Percentiles rank a stretch among this genome's conserved stretches.
These are phyloP conservation scores for Mycena vitilis DNA, from an alignment of 768 basidiomycete genomes.

Conservation along the genomic window DNA sequence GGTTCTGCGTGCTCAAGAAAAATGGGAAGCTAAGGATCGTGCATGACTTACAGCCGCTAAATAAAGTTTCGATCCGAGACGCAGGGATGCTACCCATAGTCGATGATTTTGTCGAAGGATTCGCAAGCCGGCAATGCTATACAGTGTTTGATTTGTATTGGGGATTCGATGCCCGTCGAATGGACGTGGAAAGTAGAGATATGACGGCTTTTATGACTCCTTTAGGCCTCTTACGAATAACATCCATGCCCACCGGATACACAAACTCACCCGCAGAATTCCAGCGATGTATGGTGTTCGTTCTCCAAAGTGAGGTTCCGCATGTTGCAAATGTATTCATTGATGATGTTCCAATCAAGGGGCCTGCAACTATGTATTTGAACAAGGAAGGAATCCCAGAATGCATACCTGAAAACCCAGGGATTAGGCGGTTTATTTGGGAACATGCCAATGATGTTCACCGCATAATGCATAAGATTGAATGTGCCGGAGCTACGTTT, in stretches of 20 bases:
- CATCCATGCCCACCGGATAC: constrained; percentile 38
- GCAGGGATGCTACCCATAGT: constrained; percentile 21
- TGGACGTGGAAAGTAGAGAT: constrained; percentile 27
- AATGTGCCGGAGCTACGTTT: constrained; percentile 45
- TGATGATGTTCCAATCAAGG: constrained; percentile 47
- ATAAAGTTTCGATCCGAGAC: constrained; percentile 8
- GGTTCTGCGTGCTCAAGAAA: constrained; percentile 16
- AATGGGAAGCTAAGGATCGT: constrained; percentile 12
- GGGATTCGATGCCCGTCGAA: constrained; percentile 33
- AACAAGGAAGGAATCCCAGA: constrained; percentile 35
- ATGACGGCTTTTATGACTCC: constrained; percentile 33
- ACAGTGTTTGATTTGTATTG: constrained; percentile 32
- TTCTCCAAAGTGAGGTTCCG: constrained; percentile 48
- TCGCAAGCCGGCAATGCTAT: constrained; percentile 32
- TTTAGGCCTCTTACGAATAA: constrained; percentile 25
- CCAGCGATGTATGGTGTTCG: constrained; percentile 40
- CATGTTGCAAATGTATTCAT: constrained; percentile 42
- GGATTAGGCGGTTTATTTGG: constrained; percentile 48
- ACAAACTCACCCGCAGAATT: constrained; percentile 39
- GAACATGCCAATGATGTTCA: constrained; percentile 47
- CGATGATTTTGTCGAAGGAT: constrained; percentile 37
- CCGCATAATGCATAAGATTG: constrained; percentile 42
- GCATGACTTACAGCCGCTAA: constrained; percentile 9
- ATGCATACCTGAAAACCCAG: constrained; percentile 35
- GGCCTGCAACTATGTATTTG: constrained; percentile 40